phyloP scores from a whole-genome alignment of 306 rosid genomes.

The Cucumis melo region DNA sequence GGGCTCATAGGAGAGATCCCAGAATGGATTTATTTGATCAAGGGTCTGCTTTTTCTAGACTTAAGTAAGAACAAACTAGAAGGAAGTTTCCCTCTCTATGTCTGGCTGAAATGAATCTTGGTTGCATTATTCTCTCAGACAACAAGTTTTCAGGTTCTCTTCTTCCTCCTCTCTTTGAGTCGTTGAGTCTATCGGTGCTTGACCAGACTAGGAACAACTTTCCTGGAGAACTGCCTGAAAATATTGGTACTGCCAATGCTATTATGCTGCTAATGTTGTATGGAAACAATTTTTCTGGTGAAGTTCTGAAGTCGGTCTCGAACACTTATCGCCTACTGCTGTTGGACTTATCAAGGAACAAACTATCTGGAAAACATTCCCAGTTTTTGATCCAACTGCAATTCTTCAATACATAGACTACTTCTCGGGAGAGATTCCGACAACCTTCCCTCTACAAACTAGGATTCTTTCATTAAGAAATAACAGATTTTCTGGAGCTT shows the following conservation, averaged over 20 bases:
- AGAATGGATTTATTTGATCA: slow-evolving; percentile 13
- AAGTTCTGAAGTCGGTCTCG: slow-evolving; percentile 13
- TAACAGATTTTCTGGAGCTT: slow-evolving; percentile 16
- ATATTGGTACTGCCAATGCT: background rate
- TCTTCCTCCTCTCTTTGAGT: slow-evolving; percentile 15
- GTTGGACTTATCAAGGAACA: slow-evolving; percentile 16
- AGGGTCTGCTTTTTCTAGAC: background rate
- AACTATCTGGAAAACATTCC: slow-evolving; percentile 11
- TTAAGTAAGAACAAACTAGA: slow-evolving; percentile 17
- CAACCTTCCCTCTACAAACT: slow-evolving; percentile 12
- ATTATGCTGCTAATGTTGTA: slow-evolving; percentile 13
- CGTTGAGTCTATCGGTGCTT: slow-evolving; percentile 7
- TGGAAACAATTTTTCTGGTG: slow-evolving; percentile 15
- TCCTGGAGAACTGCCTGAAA: slow-evolving; percentile 13
- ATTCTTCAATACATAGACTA: slow-evolving; percentile 10
- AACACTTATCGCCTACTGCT: slow-evolving; percentile 13
- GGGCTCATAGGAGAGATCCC: slow-evolving; percentile 17
- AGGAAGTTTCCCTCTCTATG: slow-evolving; percentile 17
- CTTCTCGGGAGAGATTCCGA: slow-evolving; percentile 15
- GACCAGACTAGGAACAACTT: slow-evolving; percentile 17
- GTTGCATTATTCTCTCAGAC: slow-evolving; percentile 18
- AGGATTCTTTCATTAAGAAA: slow-evolving; percentile 9
- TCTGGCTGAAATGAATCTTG: slow-evolving; percentile 19
- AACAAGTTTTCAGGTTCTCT: slow-evolving; percentile 15
- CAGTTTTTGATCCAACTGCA: slow-evolving; percentile 1